Conservation (phyloP, 2,329 filamentous ascomycete species). For the Chaetomium olivaceum region DNA sequence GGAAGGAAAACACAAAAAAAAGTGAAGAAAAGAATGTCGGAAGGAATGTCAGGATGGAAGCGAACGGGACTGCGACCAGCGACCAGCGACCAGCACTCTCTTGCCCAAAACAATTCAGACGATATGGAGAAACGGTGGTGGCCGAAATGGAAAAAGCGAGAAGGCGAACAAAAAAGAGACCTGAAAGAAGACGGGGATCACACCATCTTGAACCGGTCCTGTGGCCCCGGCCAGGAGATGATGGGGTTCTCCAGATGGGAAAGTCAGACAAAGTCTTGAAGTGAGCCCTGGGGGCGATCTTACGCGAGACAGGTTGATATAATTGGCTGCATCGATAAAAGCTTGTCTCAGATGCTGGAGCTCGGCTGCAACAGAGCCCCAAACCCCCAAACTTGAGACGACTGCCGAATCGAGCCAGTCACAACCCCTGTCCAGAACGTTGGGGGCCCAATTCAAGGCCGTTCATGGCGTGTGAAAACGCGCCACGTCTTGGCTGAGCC, state of each 20-base stretch:
- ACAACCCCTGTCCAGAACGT: not conserved
- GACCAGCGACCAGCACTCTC: conserved; percentile 29
- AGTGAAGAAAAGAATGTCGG: conserved; percentile 7
- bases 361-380: conserved; percentile 20
- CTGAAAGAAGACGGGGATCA: conserved; percentile 2
- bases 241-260: conserved; percentile 7
- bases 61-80: conserved; percentile 15
- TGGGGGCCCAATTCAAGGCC: not conserved
- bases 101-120: conserved; percentile 22
- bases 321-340: conserved; percentile 26
- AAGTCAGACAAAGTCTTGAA: not conserved
- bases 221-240: conserved; percentile 1
- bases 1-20: conserved; percentile 1
- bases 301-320: conserved; percentile 5
- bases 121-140: not conserved
- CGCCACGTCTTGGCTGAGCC: conserved; percentile 1
- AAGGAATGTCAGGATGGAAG: conserved; percentile 15
- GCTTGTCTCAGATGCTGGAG: conserved; percentile 26
- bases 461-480: not conserved
- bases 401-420: conserved; percentile 17
- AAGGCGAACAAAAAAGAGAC: conserved; percentile 1
- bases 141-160: conserved; percentile 5
- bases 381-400: conserved; percentile 31
- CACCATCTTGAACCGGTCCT: conserved; percentile 7
- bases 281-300: conserved; percentile 21